Percentiles rank a stretch among this genome's conserved stretches.
These are phyloP conservation scores for Murraya koenigii DNA, from an alignment of 345 rosid genomes.

Conservation along the genomic window DNA sequence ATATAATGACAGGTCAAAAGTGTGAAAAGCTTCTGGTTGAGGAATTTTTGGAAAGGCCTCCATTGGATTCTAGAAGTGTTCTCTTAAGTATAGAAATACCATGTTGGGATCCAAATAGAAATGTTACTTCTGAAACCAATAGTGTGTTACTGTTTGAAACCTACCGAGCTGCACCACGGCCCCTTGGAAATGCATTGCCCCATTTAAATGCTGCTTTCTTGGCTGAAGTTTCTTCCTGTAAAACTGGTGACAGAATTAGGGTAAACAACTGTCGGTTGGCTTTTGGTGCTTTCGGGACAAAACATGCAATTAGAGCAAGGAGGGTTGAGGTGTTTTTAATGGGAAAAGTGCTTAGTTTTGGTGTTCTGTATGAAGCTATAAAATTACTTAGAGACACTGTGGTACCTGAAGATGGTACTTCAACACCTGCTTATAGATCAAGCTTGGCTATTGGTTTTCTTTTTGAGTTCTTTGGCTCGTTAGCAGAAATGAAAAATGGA, in stretches of 20 bases:
- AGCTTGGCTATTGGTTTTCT: constrained; percentile 81
- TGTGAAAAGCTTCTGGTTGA: constrained; percentile 43
- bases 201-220: constrained; percentile 77
- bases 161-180: constrained; percentile 78
- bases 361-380: constrained; percentile 55
- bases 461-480: constrained; percentile 57
- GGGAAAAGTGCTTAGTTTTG: constrained; percentile 47
- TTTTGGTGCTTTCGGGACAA: constrained; percentile 78
- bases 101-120: constrained; percentile 26
- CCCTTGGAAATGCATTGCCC: constrained; percentile 77
- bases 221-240: constrained; percentile 49
- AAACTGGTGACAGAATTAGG: constrained; percentile 31
- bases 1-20: constrained; percentile 27
- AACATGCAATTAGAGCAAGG: constrained; percentile 67
- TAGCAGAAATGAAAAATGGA: constrained; percentile 22
- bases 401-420: constrained; percentile 52
- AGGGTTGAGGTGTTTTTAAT: constrained; percentile 57
- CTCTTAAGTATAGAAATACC: constrained; percentile 60
- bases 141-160: constrained; percentile 55
- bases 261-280: constrained; percentile 56
- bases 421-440: constrained; percentile 49
- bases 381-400: constrained; percentile 44
- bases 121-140: constrained; percentile 23
- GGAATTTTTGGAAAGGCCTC: constrained; percentile 62
- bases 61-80: constrained; percentile 45